Evolutionary conservation across 305 asterid species (phyloP).

Genomic region (Solanum hybrid): DNA sequence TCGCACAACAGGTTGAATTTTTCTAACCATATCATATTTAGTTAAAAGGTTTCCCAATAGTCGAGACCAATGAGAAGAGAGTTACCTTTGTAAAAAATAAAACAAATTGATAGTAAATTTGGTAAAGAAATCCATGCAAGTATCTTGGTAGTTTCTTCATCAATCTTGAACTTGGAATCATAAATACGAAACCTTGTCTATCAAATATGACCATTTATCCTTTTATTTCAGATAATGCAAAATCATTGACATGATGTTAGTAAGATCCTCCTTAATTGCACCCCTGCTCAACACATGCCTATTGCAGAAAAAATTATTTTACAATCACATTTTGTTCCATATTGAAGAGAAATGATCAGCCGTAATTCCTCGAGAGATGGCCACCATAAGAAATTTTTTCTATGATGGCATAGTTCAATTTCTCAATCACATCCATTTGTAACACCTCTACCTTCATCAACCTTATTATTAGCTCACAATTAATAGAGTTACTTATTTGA

Average conservation of each 20-base stretch:
- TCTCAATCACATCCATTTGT: not conserved
- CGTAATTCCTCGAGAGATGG: not conserved
- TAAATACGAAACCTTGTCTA: not conserved
- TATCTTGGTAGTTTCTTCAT: not conserved
- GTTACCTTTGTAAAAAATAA: not conserved
- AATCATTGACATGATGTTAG: not conserved
- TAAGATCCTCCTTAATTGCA: not conserved
- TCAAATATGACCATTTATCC: not conserved
- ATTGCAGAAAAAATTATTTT: not conserved
- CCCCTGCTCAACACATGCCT: not conserved
- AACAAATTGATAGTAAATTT: not conserved
- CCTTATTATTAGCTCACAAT: not conserved
- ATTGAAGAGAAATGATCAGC: not conserved
- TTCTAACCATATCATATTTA: not conserved
- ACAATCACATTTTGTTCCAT: not conserved
- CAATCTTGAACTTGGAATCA: not conserved
- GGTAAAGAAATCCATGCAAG: not conserved
- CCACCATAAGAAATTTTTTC: not conserved
- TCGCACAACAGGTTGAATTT: not conserved
- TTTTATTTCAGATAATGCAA: not conserved
- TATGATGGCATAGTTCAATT: not conserved
- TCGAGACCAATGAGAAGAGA: not conserved
- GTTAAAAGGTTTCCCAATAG: not conserved
- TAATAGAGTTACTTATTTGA: not conserved
- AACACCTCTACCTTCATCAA: not conserved